Percentiles rank a stretch among this genome's conserved stretches.
These are phyloP conservation scores for Dichotomocladium elegans DNA, from an alignment of 371 early-diverging fungal genomes.

Conservation along the genomic window DNA sequence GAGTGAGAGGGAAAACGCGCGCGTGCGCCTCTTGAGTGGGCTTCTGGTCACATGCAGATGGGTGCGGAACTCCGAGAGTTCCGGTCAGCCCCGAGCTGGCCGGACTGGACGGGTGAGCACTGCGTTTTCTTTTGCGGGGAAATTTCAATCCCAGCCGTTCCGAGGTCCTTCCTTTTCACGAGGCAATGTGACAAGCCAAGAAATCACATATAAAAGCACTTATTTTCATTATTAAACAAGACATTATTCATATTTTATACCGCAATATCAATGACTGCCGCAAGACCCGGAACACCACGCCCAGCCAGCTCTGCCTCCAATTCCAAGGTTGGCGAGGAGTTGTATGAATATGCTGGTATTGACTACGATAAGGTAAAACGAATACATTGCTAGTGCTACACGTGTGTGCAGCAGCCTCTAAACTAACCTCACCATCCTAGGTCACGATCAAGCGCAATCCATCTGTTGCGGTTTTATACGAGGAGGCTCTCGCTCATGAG, in stretches of 20 bases:
- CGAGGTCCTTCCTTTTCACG: no score
- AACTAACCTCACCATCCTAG: no score
- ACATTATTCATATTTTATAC: no score
- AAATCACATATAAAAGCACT: no score
- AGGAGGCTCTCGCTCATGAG: slow-evolving; percentile 90
- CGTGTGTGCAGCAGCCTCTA: neutral
- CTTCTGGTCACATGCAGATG: no score
- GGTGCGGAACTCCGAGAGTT: neutral
- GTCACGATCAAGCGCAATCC: slow-evolving; percentile 66
- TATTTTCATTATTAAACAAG: no score
- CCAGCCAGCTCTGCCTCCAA: slow-evolving; percentile 33
- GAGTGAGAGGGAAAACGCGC: no score
- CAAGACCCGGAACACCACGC: slow-evolving; percentile 34
- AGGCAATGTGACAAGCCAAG: no score
- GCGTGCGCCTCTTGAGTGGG: no score
- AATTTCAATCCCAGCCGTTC: neutral
- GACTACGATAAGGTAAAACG: slow-evolving; percentile 42
- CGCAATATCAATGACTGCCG: neutral
- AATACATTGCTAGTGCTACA: neutral
- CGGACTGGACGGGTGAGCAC: neutral
- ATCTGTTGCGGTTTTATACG: slow-evolving; percentile 84
- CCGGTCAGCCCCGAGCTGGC: neutral
- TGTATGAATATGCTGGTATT: slow-evolving; percentile 45
- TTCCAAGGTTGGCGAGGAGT: slow-evolving; percentile 48
- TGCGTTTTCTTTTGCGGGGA: neutral